Base-by-base conservation (phyloP, 345 rosid species). In the Physaria fendleri region DNA sequence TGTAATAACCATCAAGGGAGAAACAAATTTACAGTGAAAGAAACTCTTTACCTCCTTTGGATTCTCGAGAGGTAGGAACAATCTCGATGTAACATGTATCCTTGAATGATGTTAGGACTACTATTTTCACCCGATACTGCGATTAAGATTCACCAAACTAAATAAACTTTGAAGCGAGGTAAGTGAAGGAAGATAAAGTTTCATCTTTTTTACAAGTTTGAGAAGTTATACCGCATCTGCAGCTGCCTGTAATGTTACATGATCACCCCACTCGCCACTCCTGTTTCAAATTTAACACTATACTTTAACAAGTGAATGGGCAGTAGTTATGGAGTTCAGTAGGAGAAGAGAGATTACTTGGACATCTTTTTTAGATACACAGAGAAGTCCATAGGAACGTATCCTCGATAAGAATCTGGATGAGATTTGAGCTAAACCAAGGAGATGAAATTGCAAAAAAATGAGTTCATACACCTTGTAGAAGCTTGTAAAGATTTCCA, bases 31-130 rank as follows among this genome's bases (percentile, higher is more conserved):
- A 14, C 22, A 21, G 28, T 50, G n/a, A 5, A 41, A 18, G 30
- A 6, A 56, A 44, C 2, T 38, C 23, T 21, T 77, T 71, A 92
- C 98, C 95, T 78, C 78, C 75, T 71, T 79, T 84, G 13, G 77
- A 47, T 64, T 88, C 83, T 71, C 76, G 71, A 62, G 60, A 72
- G 34, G 67, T 76, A 16, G 98, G 98, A 71, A 84, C 76, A 65
- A 92, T 92, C 82, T 88, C 95, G 2, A 88, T 92, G 78, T 74
- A 79, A 72, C 81, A 83, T 29, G 96, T 92, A 69, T 92, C 83
- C 79, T 88, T 88, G 59, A 88, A 92, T 6, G 98, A 92, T 59
- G 98, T 88, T 49, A 92, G 29, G 28, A 92, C 89, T 8, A 78
- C 64, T 77, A 92, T 86, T 72, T 65, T 88, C 55, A 78, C 81